Percentiles rank a stretch among this genome's conserved stretches.
phyloP scores from a whole-genome alignment of 306 rosid genomes.

The Prunus mira region DNA sequence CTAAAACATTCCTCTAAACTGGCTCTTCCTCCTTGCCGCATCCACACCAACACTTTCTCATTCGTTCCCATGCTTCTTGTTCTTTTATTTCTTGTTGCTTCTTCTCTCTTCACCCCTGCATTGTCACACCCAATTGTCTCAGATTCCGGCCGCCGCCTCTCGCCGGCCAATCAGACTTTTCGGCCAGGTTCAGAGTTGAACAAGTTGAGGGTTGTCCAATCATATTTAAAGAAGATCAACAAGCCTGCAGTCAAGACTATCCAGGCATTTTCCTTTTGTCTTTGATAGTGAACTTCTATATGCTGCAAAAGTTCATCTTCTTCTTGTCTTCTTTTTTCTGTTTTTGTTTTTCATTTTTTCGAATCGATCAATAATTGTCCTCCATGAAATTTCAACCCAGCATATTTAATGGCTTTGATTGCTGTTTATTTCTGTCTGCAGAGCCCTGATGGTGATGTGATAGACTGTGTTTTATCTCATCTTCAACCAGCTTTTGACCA shows the following conservation, averaged over 20 bases:
- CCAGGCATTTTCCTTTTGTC: slow-evolving; percentile 47
- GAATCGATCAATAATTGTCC: not conserved
- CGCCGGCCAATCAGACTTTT: slow-evolving; percentile 52
- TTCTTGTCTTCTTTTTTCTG: not conserved
- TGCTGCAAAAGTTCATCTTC: slow-evolving; percentile 4
- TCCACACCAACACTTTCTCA: slow-evolving; percentile 17
- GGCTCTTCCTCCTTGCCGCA: slow-evolving; percentile 36
- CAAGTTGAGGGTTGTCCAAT: slow-evolving; percentile 38
- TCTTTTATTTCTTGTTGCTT: slow-evolving; percentile 50
- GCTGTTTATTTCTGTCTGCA: slow-evolving; percentile 31
- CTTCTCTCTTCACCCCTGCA: slow-evolving; percentile 39
- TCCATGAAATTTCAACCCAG: not conserved
- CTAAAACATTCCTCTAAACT: slow-evolving; percentile 49
- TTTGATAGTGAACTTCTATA: not conserved
- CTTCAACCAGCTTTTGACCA: slow-evolving; percentile 96
- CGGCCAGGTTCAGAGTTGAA: slow-evolving; percentile 40
- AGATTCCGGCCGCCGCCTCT: slow-evolving; percentile 22
- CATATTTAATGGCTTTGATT: slow-evolving; percentile 23
- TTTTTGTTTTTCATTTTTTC: not conserved
- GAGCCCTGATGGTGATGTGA: slow-evolving; percentile 97
- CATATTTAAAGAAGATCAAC: slow-evolving; percentile 66
- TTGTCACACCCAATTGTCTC: slow-evolving; percentile 41
- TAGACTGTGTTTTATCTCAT: slow-evolving; percentile 80
- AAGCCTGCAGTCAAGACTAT: slow-evolving; percentile 85
- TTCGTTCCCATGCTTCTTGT: slow-evolving; percentile 51